Percentiles rank a stretch among this genome's conserved stretches.
Evolutionary conservation across 306 rosid species (phyloP).

Genomic region (Quercus variabilis): DNA sequence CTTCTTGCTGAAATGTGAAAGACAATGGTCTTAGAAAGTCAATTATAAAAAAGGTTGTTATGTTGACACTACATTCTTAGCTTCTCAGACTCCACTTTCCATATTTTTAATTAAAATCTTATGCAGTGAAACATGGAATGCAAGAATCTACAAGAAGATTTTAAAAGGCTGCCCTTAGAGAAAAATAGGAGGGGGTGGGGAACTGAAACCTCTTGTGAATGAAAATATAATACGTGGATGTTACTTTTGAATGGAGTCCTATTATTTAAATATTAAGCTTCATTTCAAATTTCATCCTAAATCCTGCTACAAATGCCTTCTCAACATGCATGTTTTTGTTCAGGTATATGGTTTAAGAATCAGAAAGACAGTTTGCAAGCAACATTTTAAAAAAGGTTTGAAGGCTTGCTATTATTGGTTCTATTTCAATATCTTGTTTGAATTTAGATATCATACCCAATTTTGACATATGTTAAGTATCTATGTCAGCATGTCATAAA

Average conservation of each 20-base stretch:
- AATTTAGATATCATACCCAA: background rate
- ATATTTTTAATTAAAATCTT: background rate
- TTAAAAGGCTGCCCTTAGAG: background rate
- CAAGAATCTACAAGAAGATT: background rate
- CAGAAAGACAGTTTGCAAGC: background rate
- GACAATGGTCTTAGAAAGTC: conserved; percentile 9
- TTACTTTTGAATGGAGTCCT: background rate
- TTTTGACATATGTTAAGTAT: background rate
- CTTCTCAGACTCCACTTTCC: background rate
- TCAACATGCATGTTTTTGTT: background rate
- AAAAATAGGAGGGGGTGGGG: background rate
- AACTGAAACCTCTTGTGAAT: no score
- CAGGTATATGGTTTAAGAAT: background rate
- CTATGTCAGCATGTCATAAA: background rate
- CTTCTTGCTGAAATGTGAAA: conserved; percentile 62
- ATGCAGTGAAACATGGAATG: background rate
- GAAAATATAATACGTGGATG: no score
- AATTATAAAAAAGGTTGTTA: background rate
- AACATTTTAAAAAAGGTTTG: background rate
- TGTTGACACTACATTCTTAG: background rate
- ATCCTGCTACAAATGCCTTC: background rate
- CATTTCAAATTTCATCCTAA: background rate
- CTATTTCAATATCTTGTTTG: background rate
- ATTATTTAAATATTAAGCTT: background rate
- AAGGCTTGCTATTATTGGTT: background rate